Percentiles rank a stretch among this genome's conserved stretches.
Evolutionary conservation across 169 alveolate genomes (phyloP).

Genomic region (Theileria orientalis): DNA sequence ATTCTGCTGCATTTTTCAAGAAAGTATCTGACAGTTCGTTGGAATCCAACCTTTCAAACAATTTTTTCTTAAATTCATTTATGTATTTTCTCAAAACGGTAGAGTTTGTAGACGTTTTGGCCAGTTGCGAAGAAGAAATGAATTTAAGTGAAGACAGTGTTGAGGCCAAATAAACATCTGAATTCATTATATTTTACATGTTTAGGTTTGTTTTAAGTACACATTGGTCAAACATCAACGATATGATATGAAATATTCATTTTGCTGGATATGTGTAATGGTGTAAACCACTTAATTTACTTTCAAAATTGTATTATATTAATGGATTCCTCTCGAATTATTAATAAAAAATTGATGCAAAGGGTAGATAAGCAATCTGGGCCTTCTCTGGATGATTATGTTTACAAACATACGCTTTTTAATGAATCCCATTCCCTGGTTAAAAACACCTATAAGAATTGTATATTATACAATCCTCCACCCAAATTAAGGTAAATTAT

Average conservation of each 20-base stretch:
- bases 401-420: conserved; percentile 22
- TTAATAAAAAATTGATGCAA: conserved; percentile 46
- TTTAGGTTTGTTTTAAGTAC: background rate
- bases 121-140: background rate
- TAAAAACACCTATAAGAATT: conserved; percentile 2
- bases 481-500: background rate
- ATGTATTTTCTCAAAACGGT: background rate
- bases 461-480: background rate
- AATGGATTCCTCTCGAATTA: background rate
- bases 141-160: conserved; percentile 24
- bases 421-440: background rate
- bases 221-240: background rate
- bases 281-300: background rate
- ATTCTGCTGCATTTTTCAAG: conserved; percentile 44
- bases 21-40: conserved; percentile 37
- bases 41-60: conserved; percentile 1
- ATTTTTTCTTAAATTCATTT: conserved; percentile 20
- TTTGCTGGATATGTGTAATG: background rate
- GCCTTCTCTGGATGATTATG: conserved; percentile 60
- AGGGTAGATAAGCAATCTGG: conserved; percentile 58
- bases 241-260: background rate
- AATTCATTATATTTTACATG: background rate
- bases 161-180: background rate
- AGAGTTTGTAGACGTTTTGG: background rate
- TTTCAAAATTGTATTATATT: background rate